These are phyloP conservation scores for Ophiostoma ulmi DNA, from an alignment of 2,329 filamentous ascomycete genomes.

Conservation along the genomic window DNA sequence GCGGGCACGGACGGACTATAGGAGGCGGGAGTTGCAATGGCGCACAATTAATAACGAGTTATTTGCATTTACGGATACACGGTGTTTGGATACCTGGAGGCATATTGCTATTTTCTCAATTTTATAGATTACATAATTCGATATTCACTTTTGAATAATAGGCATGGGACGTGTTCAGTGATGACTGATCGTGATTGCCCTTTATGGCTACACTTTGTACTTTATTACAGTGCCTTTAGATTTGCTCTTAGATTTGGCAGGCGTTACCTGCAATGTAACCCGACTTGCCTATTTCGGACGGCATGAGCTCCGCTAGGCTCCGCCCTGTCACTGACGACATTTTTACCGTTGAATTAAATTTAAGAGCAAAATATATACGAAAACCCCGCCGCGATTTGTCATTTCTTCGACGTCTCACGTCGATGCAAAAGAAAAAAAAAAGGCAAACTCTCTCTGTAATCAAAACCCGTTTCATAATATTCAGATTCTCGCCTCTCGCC, in stretches of 20 bases:
- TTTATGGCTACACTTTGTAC: not conserved
- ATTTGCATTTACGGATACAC: not conserved
- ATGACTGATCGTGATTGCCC: constrained; percentile 10
- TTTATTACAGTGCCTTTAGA: constrained; percentile 5
- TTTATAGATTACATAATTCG: not conserved
- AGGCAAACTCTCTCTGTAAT: not conserved
- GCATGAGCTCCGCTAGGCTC: not conserved
- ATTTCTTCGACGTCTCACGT: constrained; percentile 1
- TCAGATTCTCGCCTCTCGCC: not conserved
- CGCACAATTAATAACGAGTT: not conserved
- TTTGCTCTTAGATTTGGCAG: not conserved
- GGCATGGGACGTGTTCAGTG: not conserved
- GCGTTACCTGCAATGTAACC: constrained; percentile 1
- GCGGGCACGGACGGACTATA: constrained; percentile 38
- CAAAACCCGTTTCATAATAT: not conserved
- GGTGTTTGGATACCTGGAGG: not conserved
- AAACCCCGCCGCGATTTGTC: constrained; percentile 10
- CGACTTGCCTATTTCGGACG: not conserved
- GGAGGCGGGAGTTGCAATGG: not conserved
- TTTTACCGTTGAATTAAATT: not conserved
- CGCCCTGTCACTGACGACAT: not conserved
- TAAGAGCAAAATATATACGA: not conserved
- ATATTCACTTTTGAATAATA: not conserved
- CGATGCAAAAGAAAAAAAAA: not conserved
- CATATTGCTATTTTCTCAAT: not conserved